These are phyloP conservation scores for Scorias spongiosa DNA, from an alignment of 2,329 filamentous ascomycete species.

Conservation along the genomic window DNA sequence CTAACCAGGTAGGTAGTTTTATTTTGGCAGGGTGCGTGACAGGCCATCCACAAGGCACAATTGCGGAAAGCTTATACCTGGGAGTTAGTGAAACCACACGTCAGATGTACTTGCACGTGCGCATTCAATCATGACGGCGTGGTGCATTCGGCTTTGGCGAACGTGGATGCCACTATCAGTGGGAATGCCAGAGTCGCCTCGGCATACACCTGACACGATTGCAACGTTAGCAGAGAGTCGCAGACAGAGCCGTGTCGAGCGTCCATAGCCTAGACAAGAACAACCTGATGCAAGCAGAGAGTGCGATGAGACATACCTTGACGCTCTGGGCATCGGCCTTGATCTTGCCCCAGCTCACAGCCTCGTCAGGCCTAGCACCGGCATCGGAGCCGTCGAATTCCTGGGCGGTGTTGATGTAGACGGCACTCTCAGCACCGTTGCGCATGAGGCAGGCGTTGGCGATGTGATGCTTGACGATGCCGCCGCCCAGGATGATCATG, in stretches of 20 bases:
- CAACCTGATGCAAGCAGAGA: no score
- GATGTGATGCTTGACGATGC: slow-evolving; percentile 96
- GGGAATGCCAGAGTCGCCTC: slow-evolving; percentile 55
- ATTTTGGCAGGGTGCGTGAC: no score
- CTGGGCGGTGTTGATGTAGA: slow-evolving; percentile 94
- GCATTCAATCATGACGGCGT: no score
- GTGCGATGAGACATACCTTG: slow-evolving; percentile 45
- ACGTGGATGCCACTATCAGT: slow-evolving; percentile 51
- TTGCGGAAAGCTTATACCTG: no score
- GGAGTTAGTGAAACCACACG: no score
- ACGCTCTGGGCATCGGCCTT: slow-evolving; percentile 75
- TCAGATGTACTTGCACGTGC: no score
- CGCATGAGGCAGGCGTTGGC: slow-evolving; percentile 96
- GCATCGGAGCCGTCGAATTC: slow-evolving; percentile 97
- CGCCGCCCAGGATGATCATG: slow-evolving; percentile 91
- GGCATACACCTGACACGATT: slow-evolving; percentile 37
- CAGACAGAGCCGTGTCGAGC: not conserved
- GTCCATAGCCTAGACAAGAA: no score
- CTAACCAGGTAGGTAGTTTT: no score
- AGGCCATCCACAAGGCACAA: no score
- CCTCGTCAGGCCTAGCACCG: slow-evolving; percentile 86
- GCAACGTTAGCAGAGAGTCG: slow-evolving; percentile 1
- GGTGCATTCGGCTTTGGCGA: slow-evolving; percentile 28
- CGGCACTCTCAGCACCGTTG: slow-evolving; percentile 90
- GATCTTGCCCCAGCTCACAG: slow-evolving; percentile 98